phyloP scores from a whole-genome alignment of 768 basidiomycete genomes.

The Lactarius akahatsu region DNA sequence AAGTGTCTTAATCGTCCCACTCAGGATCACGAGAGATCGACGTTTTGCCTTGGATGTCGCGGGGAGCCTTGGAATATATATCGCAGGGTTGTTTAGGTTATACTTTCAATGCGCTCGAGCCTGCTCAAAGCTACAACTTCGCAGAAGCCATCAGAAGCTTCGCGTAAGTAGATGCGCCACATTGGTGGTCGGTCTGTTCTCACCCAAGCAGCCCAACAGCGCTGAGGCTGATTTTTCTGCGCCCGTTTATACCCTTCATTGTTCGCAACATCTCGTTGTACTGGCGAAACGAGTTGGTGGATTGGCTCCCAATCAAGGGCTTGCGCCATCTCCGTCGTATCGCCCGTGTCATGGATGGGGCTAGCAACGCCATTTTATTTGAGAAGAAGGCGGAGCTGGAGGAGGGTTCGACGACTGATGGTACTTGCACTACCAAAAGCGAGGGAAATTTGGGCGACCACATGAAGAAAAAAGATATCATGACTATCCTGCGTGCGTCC shows the following conservation, averaged over 20 bases:
- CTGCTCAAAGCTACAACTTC: conserved; percentile 34
- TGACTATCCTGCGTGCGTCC: conserved; percentile 42
- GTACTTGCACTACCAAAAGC: not conserved
- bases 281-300: conserved; percentile 35
- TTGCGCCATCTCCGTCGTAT: conserved; percentile 34
- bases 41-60: conserved; percentile 37
- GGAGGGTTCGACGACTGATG: conserved; percentile 5
- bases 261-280: conserved; percentile 34
- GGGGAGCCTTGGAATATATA: conserved; percentile 40
- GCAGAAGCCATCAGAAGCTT: conserved; percentile 35
- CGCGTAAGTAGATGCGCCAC: conserved; percentile 32
- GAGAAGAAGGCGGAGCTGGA: conserved; percentile 34
- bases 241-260: conserved; percentile 31
- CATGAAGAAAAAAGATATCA: conserved; percentile 38
- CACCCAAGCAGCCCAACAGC: not conserved
- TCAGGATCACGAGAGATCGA: conserved; percentile 37
- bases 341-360: conserved; percentile 36
- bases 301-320: conserved; percentile 36
- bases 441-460: conserved; percentile 9
- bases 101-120: conserved; percentile 36
- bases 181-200: not conserved
- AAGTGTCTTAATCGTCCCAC: not conserved
- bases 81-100: conserved; percentile 39
- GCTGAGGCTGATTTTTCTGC: not conserved
- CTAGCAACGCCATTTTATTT: conserved; percentile 33